Evolutionary conservation across 768 basidiomycete genomes (phyloP).

Genomic region (Pleurotus salmoneostramineus): DNA sequence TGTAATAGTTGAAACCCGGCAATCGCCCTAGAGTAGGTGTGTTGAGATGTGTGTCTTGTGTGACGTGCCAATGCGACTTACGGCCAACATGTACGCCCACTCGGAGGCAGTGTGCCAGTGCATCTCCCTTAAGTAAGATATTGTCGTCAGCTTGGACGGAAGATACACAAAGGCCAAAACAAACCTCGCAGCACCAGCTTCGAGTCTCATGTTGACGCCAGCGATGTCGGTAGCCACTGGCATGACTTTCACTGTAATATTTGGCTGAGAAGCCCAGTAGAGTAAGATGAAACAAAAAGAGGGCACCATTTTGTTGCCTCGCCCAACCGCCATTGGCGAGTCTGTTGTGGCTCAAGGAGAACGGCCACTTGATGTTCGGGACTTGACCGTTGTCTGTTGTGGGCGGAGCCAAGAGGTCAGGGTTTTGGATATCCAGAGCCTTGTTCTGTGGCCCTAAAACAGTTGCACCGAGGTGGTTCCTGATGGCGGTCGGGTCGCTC

Average conservation of each 20-base stretch:
- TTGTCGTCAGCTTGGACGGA: neutral
- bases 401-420: slow-evolving; percentile 40
- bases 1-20: slow-evolving; percentile 47
- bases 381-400: slow-evolving; percentile 39
- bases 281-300: neutral
- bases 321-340: slow-evolving; percentile 59
- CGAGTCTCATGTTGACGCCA: slow-evolving; percentile 49
- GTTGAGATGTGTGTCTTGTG: neutral
- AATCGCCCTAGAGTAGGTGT: slow-evolving; percentile 29
- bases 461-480: slow-evolving; percentile 34
- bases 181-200: slow-evolving; percentile 45
- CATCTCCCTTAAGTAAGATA: slow-evolving; percentile 32
- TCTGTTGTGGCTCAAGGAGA: slow-evolving; percentile 49
- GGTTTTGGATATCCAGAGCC: slow-evolving; percentile 36
- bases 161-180: neutral
- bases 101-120: slow-evolving; percentile 53
- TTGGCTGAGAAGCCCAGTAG: neutral
- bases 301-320: slow-evolving; percentile 47
- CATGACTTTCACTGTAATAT: slow-evolving; percentile 34
- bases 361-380: slow-evolving; percentile 55
- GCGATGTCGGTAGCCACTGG: slow-evolving; percentile 42
- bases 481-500: slow-evolving; percentile 25
- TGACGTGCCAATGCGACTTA: slow-evolving; percentile 5
- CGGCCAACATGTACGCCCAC: slow-evolving; percentile 54
- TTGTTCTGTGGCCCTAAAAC: slow-evolving; percentile 40